A percentile compares a stretch with the other conserved stretches of the same genome.
Evolutionary conservation across 805 yeast genomes (phyloP).

Genomic region (Monosporozyma servazzii): DNA sequence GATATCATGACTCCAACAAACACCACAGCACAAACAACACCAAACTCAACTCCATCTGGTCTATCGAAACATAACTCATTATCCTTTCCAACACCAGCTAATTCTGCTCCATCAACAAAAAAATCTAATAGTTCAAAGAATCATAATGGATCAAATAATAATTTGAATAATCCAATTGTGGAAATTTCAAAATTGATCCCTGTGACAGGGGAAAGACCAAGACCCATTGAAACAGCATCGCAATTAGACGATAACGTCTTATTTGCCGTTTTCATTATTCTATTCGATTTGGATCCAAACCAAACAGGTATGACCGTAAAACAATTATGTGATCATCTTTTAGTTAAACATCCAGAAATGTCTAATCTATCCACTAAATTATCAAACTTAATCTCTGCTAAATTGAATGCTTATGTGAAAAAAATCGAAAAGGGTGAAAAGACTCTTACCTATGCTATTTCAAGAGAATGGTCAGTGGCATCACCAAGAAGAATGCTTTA

Average conservation of each 20-base stretch:
- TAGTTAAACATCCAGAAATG: slow-evolving; percentile 76
- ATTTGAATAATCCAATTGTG: slow-evolving; percentile 12
- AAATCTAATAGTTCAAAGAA: background rate
- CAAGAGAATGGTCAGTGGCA: slow-evolving; percentile 87
- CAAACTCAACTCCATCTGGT: background rate
- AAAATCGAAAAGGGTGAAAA: slow-evolving; percentile 78
- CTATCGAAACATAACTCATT: background rate
- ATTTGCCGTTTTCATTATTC: slow-evolving; percentile 62
- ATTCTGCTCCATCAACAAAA: background rate
- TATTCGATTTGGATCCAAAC: slow-evolving; percentile 58
- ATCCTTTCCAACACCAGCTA: background rate
- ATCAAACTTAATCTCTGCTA: slow-evolving; percentile 72
- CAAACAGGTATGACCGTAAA: slow-evolving; percentile 85
- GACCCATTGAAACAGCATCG: slow-evolving; percentile 51
- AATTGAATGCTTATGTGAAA: slow-evolving; percentile 75
- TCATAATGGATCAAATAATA: background rate
- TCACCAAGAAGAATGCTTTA: slow-evolving; percentile 85
- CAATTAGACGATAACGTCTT: slow-evolving; percentile 61
- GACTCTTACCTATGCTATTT: slow-evolving; percentile 59
- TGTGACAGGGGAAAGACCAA: slow-evolving; percentile 66
- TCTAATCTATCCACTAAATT: slow-evolving; percentile 72
- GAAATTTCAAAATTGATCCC: slow-evolving; percentile 67
- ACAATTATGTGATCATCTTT: slow-evolving; percentile 68
- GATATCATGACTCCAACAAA: slow-evolving; percentile 1
- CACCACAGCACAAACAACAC: slow-evolving; percentile 1